Evolutionary conservation across 495 filamentous ascomycete species (phyloP).

Genomic region (Chaetomium fimeti): DNA sequence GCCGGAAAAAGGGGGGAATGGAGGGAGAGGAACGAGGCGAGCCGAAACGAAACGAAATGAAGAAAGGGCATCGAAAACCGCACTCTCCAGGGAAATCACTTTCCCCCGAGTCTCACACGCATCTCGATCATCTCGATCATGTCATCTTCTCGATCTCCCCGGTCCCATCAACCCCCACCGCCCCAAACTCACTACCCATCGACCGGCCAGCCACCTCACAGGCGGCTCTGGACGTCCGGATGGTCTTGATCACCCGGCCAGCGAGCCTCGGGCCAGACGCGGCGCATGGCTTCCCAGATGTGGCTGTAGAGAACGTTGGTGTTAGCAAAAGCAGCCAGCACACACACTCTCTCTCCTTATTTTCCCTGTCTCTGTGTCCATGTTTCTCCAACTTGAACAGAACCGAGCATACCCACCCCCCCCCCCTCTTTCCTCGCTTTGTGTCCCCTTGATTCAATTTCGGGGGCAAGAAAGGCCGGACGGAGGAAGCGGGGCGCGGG

Average conservation of each 20-base stretch:
- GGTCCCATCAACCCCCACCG: neutral
- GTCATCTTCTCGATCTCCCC: neutral
- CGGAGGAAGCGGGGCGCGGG: neutral
- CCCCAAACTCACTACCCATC: no score
- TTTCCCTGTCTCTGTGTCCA: neutral
- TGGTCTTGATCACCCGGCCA: conserved; percentile 69
- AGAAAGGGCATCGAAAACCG: no score
- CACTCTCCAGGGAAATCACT: no score
- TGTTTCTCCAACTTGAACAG: neutral
- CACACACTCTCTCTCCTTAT: neutral
- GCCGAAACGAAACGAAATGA: no score
- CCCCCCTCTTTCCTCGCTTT: neutral
- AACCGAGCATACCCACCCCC: neutral
- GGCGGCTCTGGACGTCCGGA: conserved; percentile 36
- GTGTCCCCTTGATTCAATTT: neutral
- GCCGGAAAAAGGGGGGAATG: no score
- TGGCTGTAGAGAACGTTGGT: conserved; percentile 50
- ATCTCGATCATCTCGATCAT: no score
- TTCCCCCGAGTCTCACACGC: no score
- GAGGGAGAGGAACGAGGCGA: no score
- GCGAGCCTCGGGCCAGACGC: conserved; percentile 79
- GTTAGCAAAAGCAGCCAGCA: neutral
- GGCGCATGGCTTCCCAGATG: conserved; percentile 83
- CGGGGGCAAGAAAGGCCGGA: no score
- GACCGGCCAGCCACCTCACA: conserved; percentile 19